Conservation (phyloP, 345 rosid genomes). For the Schrenkiella parvula region DNA sequence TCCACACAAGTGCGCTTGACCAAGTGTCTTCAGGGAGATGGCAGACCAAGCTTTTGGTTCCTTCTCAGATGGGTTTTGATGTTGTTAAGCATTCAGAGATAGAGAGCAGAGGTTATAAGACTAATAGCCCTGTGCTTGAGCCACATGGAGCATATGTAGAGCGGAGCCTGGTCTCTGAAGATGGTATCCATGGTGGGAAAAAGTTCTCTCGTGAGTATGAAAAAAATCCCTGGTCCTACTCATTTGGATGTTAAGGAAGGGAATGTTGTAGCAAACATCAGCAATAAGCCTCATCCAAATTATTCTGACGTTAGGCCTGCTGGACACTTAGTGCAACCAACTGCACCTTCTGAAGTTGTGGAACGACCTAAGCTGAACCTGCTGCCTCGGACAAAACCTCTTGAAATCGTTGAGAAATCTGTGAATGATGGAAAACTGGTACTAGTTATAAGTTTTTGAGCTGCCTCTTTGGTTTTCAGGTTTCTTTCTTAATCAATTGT, state of each 20-base stretch:
- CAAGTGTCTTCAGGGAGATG: constrained; percentile 77
- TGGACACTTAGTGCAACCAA: constrained; percentile 36
- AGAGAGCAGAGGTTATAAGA: constrained; percentile 35
- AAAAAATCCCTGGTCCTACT: constrained; percentile 20
- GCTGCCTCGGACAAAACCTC: constrained; percentile 57
- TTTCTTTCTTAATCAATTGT: background rate
- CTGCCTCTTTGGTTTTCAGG: constrained; percentile 4
- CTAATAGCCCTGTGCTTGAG: constrained; percentile 31
- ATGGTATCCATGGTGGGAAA: constrained; percentile 38
- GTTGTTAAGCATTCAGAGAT: constrained; percentile 41
- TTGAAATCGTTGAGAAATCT: constrained; percentile 45
- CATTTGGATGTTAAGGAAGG: constrained; percentile 46
- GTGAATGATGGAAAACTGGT: constrained; percentile 46
- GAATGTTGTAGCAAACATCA: constrained; percentile 19
- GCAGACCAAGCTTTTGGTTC: constrained; percentile 57
- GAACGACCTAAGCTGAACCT: constrained; percentile 66
- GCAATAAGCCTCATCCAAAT: constrained; percentile 34
- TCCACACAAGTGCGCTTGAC: constrained; percentile 65
- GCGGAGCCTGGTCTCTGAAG: constrained; percentile 35
- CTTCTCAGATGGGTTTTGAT: constrained; percentile 37
- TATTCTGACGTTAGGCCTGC: constrained; percentile 38
- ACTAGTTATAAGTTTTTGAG: background rate
- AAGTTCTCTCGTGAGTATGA: constrained; percentile 42
- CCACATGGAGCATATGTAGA: constrained; percentile 38
- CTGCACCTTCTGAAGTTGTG: constrained; percentile 38